These are phyloP conservation scores for Botryotinia narcissicola DNA, from an alignment of 2,329 filamentous ascomycete species.

Conservation along the genomic window DNA sequence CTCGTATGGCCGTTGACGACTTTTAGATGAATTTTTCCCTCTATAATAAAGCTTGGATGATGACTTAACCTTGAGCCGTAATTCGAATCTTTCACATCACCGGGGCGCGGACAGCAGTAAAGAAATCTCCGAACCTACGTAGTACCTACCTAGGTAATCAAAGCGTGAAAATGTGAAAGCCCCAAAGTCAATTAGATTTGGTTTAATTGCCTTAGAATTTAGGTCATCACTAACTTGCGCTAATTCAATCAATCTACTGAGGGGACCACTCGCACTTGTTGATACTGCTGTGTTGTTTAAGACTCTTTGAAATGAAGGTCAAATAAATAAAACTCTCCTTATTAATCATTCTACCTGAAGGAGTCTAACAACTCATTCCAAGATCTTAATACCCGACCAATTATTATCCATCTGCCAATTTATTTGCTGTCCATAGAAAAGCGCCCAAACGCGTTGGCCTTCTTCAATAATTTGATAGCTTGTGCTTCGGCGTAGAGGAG, in stretches of 20 bases:
- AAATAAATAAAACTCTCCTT: not conserved
- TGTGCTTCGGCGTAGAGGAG: constrained; percentile 16
- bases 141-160: not conserved
- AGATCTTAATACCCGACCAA: constrained; percentile 4
- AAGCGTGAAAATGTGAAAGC: not conserved
- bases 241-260: not conserved
- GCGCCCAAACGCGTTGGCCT: constrained; percentile 17
- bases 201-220: not conserved
- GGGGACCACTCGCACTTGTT: constrained; percentile 15
- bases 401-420: constrained; percentile 1
- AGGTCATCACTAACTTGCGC: not conserved
- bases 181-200: not conserved
- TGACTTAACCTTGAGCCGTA: not conserved
- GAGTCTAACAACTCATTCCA: not conserved
- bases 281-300: constrained; percentile 17
- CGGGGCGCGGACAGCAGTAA: not conserved
- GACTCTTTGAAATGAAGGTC: constrained; percentile 10
- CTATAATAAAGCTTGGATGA: not conserved
- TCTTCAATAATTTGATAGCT: constrained; percentile 13
- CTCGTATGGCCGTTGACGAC: not conserved
- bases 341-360: not conserved
- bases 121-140: not conserved
- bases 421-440: not conserved
- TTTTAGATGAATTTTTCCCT: not conserved
- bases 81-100: constrained; percentile 6